A percentile compares a stretch with the other conserved stretches of the same genome.
Conservation (phyloP, 805 yeast species). For the Yamadazyma takamatsuzukensis region DNA sequence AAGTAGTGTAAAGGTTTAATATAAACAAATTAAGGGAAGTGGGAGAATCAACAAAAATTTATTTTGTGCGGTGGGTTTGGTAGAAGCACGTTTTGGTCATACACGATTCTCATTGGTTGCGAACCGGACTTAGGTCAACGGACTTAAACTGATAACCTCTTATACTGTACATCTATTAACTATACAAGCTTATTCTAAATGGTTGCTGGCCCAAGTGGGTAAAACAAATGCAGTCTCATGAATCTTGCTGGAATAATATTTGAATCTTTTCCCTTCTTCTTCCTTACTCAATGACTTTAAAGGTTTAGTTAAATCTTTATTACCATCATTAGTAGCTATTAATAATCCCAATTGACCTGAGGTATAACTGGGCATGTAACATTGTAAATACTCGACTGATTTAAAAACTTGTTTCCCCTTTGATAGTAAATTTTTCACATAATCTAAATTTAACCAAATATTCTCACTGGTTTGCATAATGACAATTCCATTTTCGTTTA, state of each 20-base stretch:
- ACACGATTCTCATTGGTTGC: no score
- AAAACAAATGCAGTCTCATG: slow-evolving; percentile 73
- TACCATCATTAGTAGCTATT: slow-evolving; percentile 59
- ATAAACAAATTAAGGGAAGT: slow-evolving; percentile 3
- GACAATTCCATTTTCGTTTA: slow-evolving; percentile 62
- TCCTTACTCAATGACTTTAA: slow-evolving; percentile 41
- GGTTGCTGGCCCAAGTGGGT: slow-evolving; percentile 71
- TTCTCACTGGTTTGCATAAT: slow-evolving; percentile 78
- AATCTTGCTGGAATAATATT: slow-evolving; percentile 62
- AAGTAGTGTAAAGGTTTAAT: slow-evolving; percentile 21
- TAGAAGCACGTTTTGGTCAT: no score
- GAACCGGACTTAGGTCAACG: no score
- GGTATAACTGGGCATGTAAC: slow-evolving; percentile 84
- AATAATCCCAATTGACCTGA: slow-evolving; percentile 84
- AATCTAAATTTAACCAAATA: slow-evolving; percentile 66
- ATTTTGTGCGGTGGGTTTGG: no score
- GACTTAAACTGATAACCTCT: no score
- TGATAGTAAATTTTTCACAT: slow-evolving; percentile 44
- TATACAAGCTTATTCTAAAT: slow-evolving; percentile 13
- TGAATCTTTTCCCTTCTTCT: slow-evolving; percentile 48
- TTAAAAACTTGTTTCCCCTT: slow-evolving; percentile 56
- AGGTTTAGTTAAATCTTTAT: slow-evolving; percentile 48
- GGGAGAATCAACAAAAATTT: slow-evolving; percentile 4
- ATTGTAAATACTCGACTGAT: slow-evolving; percentile 63
- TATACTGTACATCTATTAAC: no score